Evolutionary conservation across 116 monocot species (phyloP), one percentile per base, ranked within the genome.

Genomic region (Phalaenopsis hybrid): DNA sequence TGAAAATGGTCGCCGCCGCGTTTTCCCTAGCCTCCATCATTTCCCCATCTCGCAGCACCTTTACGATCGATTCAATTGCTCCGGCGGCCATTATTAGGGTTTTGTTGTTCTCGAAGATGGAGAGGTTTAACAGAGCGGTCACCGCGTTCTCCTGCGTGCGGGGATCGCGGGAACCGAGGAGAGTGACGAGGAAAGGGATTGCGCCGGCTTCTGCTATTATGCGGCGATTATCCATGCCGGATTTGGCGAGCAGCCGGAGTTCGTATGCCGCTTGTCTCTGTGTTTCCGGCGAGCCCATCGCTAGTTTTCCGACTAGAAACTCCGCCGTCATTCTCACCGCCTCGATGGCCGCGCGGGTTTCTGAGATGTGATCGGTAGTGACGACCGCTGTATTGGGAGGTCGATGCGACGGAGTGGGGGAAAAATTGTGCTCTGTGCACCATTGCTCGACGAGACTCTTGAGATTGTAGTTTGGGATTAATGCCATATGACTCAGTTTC

Each of bases 81-180:
- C 90, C 90, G 1, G 88, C 87, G 0, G 84, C 78, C 85, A 87
- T 82, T 16, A 93, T 93, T 11, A 85, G 55, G 0, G 11, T 63
- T 87, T 92, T 92, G 81, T 92, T 95, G 20, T 59, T 80, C 21
- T 89, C 89, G 41, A 87, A 76, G 59, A 95, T 92, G 4, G 95
- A 95, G 11, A 95, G 82, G 80, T 95, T 95, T 7, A 95, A 79
- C 65, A 91, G 51, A 0, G 95, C 85, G 0, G 95, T 95, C 11
- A 95, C 92, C 0, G 95, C 89, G 70, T 95, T 88, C 44, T 82
- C 85, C 69, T 89, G 89, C 2, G 77, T 75, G 5, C 48, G 12
- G 1, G 85, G 76, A 8, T 89, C 85, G 3, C 28, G 17, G 17
- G 89, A 87, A 34, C 49, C 15, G 17, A 89, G 80, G 21, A 89